Percentiles rank a stretch among this genome's conserved stretches.
Evolutionary conservation across 2,329 filamentous ascomycete genomes (phyloP).

Genomic region (Colletotrichum brevisporum): DNA sequence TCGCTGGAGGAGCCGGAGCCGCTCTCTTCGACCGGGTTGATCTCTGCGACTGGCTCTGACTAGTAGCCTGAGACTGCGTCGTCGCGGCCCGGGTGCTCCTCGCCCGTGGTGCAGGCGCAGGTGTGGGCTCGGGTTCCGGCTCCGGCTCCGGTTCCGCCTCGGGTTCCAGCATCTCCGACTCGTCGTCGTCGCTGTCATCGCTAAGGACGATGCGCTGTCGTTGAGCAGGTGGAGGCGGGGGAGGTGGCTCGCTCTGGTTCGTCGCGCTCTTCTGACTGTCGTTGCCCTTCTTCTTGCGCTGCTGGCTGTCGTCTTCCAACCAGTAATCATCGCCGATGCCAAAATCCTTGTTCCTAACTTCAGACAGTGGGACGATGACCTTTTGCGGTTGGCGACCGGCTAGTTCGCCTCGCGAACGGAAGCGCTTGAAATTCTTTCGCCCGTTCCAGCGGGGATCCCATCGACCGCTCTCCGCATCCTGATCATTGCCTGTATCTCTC

Average conservation of each 20-base stretch:
- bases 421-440: constrained; percentile 95
- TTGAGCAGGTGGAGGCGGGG: constrained; percentile 1
- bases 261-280: constrained; percentile 43
- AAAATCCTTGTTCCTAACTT: constrained; percentile 79
- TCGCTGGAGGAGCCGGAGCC: constrained; percentile 47
- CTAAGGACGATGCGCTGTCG: constrained; percentile 48
- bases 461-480: constrained; percentile 67
- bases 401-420: constrained; percentile 71
- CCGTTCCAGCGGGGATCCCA: constrained; percentile 96
- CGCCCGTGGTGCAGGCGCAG: constrained; percentile 10
- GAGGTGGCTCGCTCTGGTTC: constrained; percentile 27
- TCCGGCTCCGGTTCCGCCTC: constrained; percentile 21
- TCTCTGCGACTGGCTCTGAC: constrained; percentile 48
- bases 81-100: constrained; percentile 37
- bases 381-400: constrained; percentile 58
- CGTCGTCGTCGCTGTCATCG: constrained; percentile 55
- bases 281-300: constrained; percentile 47
- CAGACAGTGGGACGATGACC: constrained; percentile 79
- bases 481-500: constrained; percentile 59
- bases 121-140: constrained; percentile 11
- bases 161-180: constrained; percentile 41
- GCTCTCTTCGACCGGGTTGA: constrained; percentile 51
- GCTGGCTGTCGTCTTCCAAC: constrained; percentile 67
- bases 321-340: constrained; percentile 85
- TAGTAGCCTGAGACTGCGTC: constrained; percentile 48